A percentile compares a stretch with the other conserved stretches of the same genome.
Conservation (phyloP, 2,329 filamentous ascomycete species). For the Cladosporium sp. region DNA sequence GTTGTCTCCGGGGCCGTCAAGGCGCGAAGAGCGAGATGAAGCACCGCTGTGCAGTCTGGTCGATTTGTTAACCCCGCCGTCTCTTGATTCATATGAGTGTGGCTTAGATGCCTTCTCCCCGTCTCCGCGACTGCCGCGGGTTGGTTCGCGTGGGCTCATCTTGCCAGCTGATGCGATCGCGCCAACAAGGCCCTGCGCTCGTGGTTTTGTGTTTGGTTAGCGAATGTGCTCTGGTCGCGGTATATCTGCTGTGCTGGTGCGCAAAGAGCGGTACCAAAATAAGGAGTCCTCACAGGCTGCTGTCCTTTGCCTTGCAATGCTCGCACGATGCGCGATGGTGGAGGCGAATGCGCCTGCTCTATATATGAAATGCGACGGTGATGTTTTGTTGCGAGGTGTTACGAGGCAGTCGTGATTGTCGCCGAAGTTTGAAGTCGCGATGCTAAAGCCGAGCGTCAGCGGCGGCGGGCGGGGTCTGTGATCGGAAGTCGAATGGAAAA, state of each 20-base stretch:
- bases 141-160: conserved; percentile 58
- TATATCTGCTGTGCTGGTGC: conserved; percentile 14
- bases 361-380: too few species aligned
- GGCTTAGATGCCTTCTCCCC: conserved; percentile 82
- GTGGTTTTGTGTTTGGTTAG: conserved; percentile 16
- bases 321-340: background rate
- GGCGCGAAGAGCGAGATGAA: conserved; percentile 32
- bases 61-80: conserved; percentile 86
- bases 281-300: conserved; percentile 28
- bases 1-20: conserved; percentile 15
- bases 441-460: too few species aligned
- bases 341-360: conserved; percentile 6
- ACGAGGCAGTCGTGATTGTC: too few species aligned
- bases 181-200: conserved; percentile 20
- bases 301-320: conserved; percentile 3
- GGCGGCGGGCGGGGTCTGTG: too few species aligned
- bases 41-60: conserved; percentile 58
- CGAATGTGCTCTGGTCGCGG: conserved; percentile 21
- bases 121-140: conserved; percentile 57
- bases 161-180: conserved; percentile 17
- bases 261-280: conserved; percentile 23
- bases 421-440: background rate
- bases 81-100: conserved; percentile 64
- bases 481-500: too few species aligned
- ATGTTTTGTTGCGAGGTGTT: too few species aligned